These are phyloP conservation scores for Nothophoma quercina DNA, from an alignment of 2,329 filamentous ascomycete genomes.

Conservation along the genomic window DNA sequence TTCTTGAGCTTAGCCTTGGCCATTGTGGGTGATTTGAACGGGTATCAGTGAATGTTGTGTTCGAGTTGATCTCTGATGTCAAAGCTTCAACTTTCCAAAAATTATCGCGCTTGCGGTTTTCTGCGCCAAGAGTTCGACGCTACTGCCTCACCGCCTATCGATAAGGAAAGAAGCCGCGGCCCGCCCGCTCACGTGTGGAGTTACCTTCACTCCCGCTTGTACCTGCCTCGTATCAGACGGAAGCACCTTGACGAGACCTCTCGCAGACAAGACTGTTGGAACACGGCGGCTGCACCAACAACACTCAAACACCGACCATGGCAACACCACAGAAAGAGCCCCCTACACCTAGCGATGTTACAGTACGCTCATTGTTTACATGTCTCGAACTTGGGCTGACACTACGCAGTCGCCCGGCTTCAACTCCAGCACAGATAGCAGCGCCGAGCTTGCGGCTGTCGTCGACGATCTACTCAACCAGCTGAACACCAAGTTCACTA, in stretches of 20 bases:
- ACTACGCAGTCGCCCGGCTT: conserved; percentile 20
- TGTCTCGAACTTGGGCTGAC: conserved; percentile 4
- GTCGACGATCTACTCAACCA: conserved; percentile 88
- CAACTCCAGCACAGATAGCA: conserved; percentile 36
- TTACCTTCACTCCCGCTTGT: conserved; percentile 1
- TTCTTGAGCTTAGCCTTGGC: conserved; percentile 62
- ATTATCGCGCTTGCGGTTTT: conserved; percentile 48
- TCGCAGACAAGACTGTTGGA: too few relatives aligned
- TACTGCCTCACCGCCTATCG: conserved; percentile 39
- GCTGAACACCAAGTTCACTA: conserved; percentile 83
- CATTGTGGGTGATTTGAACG: too few relatives aligned
- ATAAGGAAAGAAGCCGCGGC: conserved; percentile 37
- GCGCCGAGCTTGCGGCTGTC: conserved; percentile 74
- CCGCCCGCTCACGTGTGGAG: conserved; percentile 28
- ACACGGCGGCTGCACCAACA: too few relatives aligned
- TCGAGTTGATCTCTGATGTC: conserved; percentile 23
- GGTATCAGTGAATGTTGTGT: too few relatives aligned
- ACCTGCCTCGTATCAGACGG: background rate
- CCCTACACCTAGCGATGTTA: conserved; percentile 8
- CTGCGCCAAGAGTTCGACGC: too few relatives aligned
- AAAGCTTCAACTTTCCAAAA: conserved; percentile 33
- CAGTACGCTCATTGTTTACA: background rate
- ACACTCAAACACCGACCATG: conserved; percentile 25
- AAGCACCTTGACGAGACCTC: background rate
- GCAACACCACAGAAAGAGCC: conserved; percentile 22